Percentiles rank a stretch among this genome's conserved stretches.
Conservation (phyloP, 768 basidiomycete genomes). For the Dioszegia hungarica region DNA sequence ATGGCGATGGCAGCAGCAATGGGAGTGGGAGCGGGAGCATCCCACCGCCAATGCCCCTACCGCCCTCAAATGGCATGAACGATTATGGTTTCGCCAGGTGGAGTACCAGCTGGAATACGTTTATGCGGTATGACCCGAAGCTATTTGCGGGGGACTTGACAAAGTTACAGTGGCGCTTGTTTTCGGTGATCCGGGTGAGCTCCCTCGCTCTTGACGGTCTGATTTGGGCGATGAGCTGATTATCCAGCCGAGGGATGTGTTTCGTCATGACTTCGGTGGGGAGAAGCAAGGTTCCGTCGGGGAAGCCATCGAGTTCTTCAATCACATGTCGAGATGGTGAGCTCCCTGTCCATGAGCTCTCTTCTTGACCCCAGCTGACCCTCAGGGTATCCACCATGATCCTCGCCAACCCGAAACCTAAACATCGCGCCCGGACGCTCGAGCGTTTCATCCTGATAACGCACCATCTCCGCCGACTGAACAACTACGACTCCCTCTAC, state of each 20-base stretch:
- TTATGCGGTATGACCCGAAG: conserved; percentile 19
- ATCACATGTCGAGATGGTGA: conserved; percentile 74
- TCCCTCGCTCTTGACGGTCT: background rate
- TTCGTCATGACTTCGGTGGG: conserved; percentile 68
- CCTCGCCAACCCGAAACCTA: conserved; percentile 74
- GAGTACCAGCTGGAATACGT: conserved; percentile 1
- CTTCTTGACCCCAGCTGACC: background rate
- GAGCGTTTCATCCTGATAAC: conserved; percentile 86
- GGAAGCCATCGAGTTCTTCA: conserved; percentile 68
- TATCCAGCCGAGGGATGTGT: conserved; percentile 75
- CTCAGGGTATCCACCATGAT: conserved; percentile 71
- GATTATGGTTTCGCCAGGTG: conserved; percentile 12
- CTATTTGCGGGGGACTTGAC: conserved; percentile 85
- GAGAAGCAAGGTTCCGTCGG: conserved; percentile 64
- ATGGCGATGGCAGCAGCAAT: no score
- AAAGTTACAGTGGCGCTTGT: conserved; percentile 62
- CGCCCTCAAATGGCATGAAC: background rate
- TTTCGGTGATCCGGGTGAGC: conserved; percentile 70
- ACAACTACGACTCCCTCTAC: conserved; percentile 89
- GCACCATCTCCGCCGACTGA: conserved; percentile 67
- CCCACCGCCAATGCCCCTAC: no score
- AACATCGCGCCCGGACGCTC: conserved; percentile 69
- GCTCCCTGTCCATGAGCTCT: background rate
- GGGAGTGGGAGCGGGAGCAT: no score
- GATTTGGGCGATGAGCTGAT: background rate